phyloP scores from a whole-genome alignment of 108 stramenopile species.

The Pseudonitzschia multiseries region DNA sequence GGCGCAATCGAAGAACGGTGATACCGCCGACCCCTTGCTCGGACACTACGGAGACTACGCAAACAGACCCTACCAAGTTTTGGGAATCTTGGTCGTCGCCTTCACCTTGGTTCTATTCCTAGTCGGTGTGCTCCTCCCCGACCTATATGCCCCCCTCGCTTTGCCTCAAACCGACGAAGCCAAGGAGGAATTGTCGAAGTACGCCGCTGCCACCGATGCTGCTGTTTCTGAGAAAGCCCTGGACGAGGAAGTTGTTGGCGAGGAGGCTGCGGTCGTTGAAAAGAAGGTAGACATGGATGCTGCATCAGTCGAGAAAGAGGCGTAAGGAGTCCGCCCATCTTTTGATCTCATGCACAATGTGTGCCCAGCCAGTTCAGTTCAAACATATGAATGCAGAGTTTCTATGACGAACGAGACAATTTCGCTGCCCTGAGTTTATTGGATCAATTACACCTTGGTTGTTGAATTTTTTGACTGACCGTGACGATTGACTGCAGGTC shows the following conservation, averaged over 20 bases:
- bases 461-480: neutral
- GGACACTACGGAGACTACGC: constrained; percentile 43
- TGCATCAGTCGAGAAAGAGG: constrained; percentile 4
- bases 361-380: too few species aligned
- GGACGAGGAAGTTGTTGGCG: neutral
- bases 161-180: constrained; percentile 16
- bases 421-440: too few species aligned
- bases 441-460: neutral
- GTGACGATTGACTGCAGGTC: neutral
- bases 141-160: constrained; percentile 26
- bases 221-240: neutral
- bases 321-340: neutral
- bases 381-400: too few species aligned
- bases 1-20: constrained; percentile 31
- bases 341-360: too few species aligned
- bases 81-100: constrained; percentile 47
- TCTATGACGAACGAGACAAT: too few species aligned
- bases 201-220: neutral
- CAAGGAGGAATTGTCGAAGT: constrained; percentile 9
- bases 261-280: neutral
- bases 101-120: constrained; percentile 43
- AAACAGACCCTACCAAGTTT: constrained; percentile 45
- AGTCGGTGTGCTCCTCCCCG: constrained; percentile 38
- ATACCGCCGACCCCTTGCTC: constrained; percentile 19
- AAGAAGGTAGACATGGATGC: neutral